Evolutionary conservation across 73 alveolate genomes (phyloP).

Genomic region (Paramecium bursaria): DNA sequence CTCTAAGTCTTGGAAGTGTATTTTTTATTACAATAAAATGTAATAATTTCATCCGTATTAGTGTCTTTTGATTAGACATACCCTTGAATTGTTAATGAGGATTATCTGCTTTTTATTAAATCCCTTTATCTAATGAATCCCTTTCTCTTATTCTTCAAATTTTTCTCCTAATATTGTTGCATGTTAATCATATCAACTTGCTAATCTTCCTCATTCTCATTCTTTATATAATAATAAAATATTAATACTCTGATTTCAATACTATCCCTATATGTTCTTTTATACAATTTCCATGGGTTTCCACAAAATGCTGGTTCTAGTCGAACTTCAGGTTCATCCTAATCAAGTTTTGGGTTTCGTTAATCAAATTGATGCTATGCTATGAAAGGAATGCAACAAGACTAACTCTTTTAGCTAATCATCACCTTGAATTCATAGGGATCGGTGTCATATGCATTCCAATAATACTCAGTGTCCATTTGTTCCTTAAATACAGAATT

Average conservation of each 20-base stretch:
- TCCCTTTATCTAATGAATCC: slow-evolving; percentile 54
- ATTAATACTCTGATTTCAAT: slow-evolving; percentile 19
- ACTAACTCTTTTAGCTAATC: too few species aligned
- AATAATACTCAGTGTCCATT: slow-evolving; percentile 5
- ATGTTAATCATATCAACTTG: slow-evolving; percentile 25
- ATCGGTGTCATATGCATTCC: background rate
- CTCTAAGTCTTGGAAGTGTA: too few species aligned
- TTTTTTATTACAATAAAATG: too few species aligned
- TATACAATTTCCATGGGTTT: slow-evolving; percentile 53
- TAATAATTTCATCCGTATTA: too few species aligned
- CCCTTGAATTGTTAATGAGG: too few species aligned
- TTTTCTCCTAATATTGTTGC: background rate
- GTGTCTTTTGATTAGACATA: too few species aligned
- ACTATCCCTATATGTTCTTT: slow-evolving; percentile 23
- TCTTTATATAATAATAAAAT: background rate
- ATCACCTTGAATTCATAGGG: too few species aligned
- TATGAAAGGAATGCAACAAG: slow-evolving; percentile 19
- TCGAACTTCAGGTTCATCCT: slow-evolving; percentile 27
- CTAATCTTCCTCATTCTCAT: background rate
- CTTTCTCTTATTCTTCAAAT: slow-evolving; percentile 42
- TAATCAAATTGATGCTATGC: background rate
- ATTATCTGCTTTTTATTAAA: too few species aligned
- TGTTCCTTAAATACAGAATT: background rate
- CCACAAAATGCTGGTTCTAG: slow-evolving; percentile 60
- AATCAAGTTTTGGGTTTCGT: slow-evolving; percentile 1